Evolutionary conservation across 345 rosid genomes (phyloP), one percentile per base, ranked within the genome.

Genomic region (Clausena lansium): DNA sequence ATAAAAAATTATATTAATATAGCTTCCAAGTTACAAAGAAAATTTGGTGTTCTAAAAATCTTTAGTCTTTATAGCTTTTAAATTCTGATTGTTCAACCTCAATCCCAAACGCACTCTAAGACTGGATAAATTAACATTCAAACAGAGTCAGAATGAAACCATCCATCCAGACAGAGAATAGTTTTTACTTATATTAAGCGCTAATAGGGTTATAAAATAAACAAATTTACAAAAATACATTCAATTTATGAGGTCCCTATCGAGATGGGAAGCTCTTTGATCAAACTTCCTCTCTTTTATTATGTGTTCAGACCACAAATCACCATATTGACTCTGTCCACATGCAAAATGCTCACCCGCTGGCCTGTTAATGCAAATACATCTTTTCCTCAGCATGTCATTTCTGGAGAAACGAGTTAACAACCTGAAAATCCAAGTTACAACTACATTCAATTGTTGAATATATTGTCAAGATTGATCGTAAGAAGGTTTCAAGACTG

Each of bases 371-470:
- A 73, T 0, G 68, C 71, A 69, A 63, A 58, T 24, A 57, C 81
- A 80, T 75, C 84, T 77, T 77, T 68, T 81, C 87, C 88, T 80
- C 85, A 73, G 79, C 86, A 81, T 77, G 81, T 84, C 88, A 84
- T 84, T 59, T 85, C 81, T 78, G 86, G 74, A 79, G 88, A 77
- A 77, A 76, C 15, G 1, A 47, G 54, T 76, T 70, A 73, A 79
- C 74, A 71, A 66, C 82, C 86, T 79, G 83, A 2, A n/a, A n/a
- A n/a, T n/a, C n/a, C n/a, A n/a, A n/a, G n/a, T n/a, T n/a, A n/a
- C n/a, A n/a, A n/a, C n/a, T n/a, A n/a, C 30, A 4, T 54, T 54
- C 57, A 7, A 22, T 47, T 47, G 35, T 69, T 20, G 2, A 38
- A 32, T 33, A 22, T 71, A 57, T 7, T 2, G 15, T 6, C 33